Conservation (phyloP, 1,284 basidiomycete species). For the Cystobasidium slooffiae region DNA sequence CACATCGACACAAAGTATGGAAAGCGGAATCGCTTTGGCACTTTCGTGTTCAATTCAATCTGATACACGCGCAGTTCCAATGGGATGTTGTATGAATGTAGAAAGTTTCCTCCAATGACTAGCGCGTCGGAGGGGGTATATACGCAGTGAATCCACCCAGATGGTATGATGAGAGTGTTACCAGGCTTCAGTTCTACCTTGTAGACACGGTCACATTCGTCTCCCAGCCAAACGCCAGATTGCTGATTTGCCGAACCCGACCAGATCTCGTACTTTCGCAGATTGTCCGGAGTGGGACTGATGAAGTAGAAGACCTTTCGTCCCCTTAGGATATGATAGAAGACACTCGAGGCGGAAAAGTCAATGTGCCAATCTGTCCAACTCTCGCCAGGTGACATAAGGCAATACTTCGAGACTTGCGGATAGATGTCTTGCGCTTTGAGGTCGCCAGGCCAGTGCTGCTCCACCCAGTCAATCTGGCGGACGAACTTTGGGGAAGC, state of each 20-base stretch:
- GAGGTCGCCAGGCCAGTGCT: constrained; percentile 73
- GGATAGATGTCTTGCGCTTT: constrained; percentile 66
- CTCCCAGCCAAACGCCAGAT: constrained; percentile 85
- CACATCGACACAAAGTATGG: constrained; percentile 62
- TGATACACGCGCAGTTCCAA: constrained; percentile 76
- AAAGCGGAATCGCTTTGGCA: constrained; percentile 93
- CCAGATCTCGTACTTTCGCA: constrained; percentile 69
- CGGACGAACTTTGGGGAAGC: constrained; percentile 71
- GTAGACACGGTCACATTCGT: constrained; percentile 82
- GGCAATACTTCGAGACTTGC: constrained; percentile 92
- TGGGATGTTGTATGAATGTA: constrained; percentile 71
- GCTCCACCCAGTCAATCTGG: constrained; percentile 95
- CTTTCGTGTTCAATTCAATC: constrained; percentile 89
- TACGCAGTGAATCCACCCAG: constrained; percentile 98
- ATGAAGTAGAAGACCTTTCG: constrained; percentile 91
- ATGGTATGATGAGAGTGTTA: constrained; percentile 75
- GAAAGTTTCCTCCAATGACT: constrained; percentile 95
- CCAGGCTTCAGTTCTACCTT: constrained; percentile 61
- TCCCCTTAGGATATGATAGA: constrained; percentile 77
- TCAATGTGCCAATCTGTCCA: constrained; percentile 96
- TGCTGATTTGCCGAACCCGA: constrained; percentile 82
- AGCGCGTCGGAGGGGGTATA: constrained; percentile 89
- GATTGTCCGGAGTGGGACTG: constrained; percentile 80
- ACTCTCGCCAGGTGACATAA: constrained; percentile 83
- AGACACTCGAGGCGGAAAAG: constrained; percentile 92